Conservation (phyloP, 768 basidiomycete genomes). For the Tricholoma terreum region DNA sequence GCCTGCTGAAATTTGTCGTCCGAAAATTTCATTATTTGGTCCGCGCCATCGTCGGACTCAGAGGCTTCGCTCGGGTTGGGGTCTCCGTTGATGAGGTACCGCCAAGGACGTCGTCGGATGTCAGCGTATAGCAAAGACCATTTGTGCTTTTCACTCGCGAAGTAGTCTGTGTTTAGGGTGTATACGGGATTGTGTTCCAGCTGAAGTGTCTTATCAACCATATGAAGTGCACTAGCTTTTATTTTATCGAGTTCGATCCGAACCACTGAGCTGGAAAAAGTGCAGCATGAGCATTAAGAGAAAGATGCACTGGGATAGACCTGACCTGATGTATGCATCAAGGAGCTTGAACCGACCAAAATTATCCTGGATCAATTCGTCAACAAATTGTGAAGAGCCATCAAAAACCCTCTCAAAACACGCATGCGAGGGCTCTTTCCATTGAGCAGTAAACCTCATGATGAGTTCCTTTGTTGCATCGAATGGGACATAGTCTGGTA, state of each 20-base stretch:
- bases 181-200: not conserved
- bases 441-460: conserved; percentile 23
- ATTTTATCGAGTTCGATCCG: not conserved
- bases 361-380: conserved; percentile 18
- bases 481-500: conserved; percentile 33
- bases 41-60: not conserved
- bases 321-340: conserved; percentile 24
- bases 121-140: not conserved
- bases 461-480: conserved; percentile 31
- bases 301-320: not conserved
- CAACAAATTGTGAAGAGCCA: conserved; percentile 11
- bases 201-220: not conserved
- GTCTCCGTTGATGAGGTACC: no score
- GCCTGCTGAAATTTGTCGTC: not conserved
- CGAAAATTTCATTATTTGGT: not conserved
- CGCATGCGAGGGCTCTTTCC: conserved; percentile 23
- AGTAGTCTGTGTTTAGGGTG: not conserved
- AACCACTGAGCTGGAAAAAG: not conserved
- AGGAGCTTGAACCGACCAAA: conserved; percentile 31
- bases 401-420: conserved; percentile 30
- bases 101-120: not conserved
- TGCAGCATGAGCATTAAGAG: not conserved
- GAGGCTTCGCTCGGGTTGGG: not conserved
- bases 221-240: not conserved
- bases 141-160: not conserved